Evolutionary conservation across 768 basidiomycete species (phyloP), one percentile per base, ranked within the genome.

Genomic region (Candolleomyces aberdarensis): DNA sequence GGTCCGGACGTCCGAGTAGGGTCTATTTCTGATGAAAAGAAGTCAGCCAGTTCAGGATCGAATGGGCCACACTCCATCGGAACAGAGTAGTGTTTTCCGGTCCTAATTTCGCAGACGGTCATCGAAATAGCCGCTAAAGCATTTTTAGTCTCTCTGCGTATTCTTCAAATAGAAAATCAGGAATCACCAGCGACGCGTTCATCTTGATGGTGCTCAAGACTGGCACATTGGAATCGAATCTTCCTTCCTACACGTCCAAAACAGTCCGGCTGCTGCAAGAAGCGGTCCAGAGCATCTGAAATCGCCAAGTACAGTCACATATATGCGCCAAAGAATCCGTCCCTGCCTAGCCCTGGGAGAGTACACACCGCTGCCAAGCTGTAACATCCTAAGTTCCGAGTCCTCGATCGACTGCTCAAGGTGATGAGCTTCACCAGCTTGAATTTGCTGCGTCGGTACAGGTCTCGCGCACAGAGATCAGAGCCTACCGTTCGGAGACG

Each of bases 21-120:
- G 29, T n/a, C 64, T 56, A 58, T 64, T 70, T 32, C 63, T 64
- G 47, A 61, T 58, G 13, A 52, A 43, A 29, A 50, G 29, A 44
- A 54, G 46, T 55, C 26, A 43, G 22, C 61, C 36, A 58, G 60
- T 13, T 68, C 69, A 19, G 61, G 36, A 39, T 70, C 65, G 67
- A 81, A 81, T 0, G 73, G 62, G 7, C 65, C 67, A 62, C 90
- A 91, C 74, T 91, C 90, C 65, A 89, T 73, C 3, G 90, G 90
- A 17, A 83, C 72, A 1, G 87, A 79, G 70, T 88, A 80, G 65
- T 87, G 84, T 56, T 81, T 81, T 19, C 88, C 90, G 1, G 89
- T 92, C 19, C 85, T 83, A n/a, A 91, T 74, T 72, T 92, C 90
- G 70, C 90, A 92, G 44, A 92, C 75, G 2, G 90, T 92, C 85